Evolutionary conservation across 1,284 basidiomycete genomes (phyloP), one percentile per base, ranked within the genome.

Genomic region (Fomes fomentarius): DNA sequence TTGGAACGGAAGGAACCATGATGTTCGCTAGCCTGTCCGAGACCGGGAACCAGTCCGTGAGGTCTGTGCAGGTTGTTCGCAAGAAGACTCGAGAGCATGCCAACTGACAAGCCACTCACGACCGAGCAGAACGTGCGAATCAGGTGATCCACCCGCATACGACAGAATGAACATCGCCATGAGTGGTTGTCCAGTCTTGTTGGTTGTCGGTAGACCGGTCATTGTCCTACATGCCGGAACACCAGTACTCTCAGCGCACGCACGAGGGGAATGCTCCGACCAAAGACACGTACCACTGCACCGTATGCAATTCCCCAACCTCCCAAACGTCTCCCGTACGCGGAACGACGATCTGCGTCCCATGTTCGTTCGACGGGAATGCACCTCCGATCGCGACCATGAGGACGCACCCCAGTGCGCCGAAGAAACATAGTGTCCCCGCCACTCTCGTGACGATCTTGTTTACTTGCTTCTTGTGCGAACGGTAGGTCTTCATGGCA

Each of bases 21-120:
- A 61, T 40, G 25, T 61, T 61, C 31, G 51, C 56, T 15, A 61
- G 44, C 22, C 40, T 53, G 37, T 61, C 59, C 2, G 59, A 39
- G 28, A 61, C 49, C 8, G 54, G 51, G 26, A 61, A 54, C 59
- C 53, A 56, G 34, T 56, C 59, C 9, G 59, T 57, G 8, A 61
- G 28, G n/a, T 56, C 59, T 61, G 38, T 25, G 24, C 25, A 25
- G 3, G 12, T 12, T 11, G 14, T 19, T 2, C 15, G 14, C 5
- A 14, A 25, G 17, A 14, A 19, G 17, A 45, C 12, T 12, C 17
- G 3, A 5, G 38, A 24, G 38, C 38, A 40, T 40, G 9, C 17
- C 22, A 21, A 7, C 14, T 15, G 11, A 34, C 19, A 14, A 30
- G 15, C 9, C 10, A 46, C 55, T 47, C 21, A 61, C 59, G 40